phyloP scores from a whole-genome alignment of 2,329 filamentous ascomycete species.

The Alternaria consortialis region DNA sequence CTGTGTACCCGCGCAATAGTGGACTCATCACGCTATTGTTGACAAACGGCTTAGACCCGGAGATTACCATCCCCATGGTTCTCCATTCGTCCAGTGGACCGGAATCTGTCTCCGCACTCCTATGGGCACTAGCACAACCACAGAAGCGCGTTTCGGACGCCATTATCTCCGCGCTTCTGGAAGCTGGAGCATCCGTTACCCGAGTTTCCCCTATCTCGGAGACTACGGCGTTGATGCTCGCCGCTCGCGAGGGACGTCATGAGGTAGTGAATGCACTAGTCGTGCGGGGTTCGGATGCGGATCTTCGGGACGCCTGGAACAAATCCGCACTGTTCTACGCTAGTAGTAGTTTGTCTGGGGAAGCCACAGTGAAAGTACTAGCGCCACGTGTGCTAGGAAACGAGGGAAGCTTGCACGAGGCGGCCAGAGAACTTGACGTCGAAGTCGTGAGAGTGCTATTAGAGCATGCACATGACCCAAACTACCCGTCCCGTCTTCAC shows the following conservation, averaged over 20 bases:
- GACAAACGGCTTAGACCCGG: slow-evolving; percentile 38
- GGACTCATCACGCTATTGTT: slow-evolving; percentile 32
- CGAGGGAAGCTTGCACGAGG: slow-evolving; percentile 73
- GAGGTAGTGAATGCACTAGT: slow-evolving; percentile 67
- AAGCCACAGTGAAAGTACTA: slow-evolving; percentile 52
- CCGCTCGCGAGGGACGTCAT: slow-evolving; percentile 64
- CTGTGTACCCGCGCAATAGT: slow-evolving; percentile 36
- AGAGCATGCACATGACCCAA: slow-evolving; percentile 67
- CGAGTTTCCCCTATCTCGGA: slow-evolving; percentile 63
- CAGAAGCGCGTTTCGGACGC: slow-evolving; percentile 69
- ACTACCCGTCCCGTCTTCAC: slow-evolving; percentile 71
- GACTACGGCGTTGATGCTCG: slow-evolving; percentile 67
- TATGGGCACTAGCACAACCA: slow-evolving; percentile 70
- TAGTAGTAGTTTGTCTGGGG: slow-evolving; percentile 57
- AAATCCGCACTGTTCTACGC: slow-evolving; percentile 69
- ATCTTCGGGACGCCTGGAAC: slow-evolving; percentile 64
- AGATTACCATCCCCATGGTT: slow-evolving; percentile 57
- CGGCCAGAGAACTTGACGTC: slow-evolving; percentile 67
- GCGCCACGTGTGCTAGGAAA: slow-evolving; percentile 67
- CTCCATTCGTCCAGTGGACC: slow-evolving; percentile 59
- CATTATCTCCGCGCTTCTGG: slow-evolving; percentile 67
- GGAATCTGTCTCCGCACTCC: slow-evolving; percentile 66
- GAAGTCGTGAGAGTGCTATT: slow-evolving; percentile 66
- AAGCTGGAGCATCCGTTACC: slow-evolving; percentile 66
- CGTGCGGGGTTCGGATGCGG: slow-evolving; percentile 67